Evolutionary conservation across 2,329 filamentous ascomycete species (phyloP).

Genomic region (Fusarium domesticum): DNA sequence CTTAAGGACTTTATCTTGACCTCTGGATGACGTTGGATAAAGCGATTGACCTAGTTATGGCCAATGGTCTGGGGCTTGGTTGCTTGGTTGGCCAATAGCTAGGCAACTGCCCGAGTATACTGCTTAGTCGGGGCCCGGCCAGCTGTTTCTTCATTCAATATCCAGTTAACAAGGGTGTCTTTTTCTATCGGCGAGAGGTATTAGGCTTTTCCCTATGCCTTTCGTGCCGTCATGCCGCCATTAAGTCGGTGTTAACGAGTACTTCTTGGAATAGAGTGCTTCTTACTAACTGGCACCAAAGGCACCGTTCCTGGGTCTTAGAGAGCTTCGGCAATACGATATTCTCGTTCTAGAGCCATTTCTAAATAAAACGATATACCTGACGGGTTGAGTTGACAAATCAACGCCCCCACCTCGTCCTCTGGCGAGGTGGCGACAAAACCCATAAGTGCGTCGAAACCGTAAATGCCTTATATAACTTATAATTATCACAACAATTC

Average conservation of each 20-base stretch:
- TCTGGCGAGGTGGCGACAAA: too few relatives aligned
- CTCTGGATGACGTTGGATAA: not conserved
- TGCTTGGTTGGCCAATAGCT: not conserved
- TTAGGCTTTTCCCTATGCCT: not conserved
- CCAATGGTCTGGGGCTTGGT: not conserved
- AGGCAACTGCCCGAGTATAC: not conserved
- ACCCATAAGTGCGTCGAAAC: too few relatives aligned
- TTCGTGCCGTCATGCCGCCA: not conserved
- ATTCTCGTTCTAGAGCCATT: not conserved
- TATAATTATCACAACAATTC: too few relatives aligned
- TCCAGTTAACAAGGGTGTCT: not conserved
- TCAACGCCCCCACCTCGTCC: too few relatives aligned
- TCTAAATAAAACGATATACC: not conserved
- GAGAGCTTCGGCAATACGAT: not conserved
- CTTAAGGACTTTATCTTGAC: not conserved
- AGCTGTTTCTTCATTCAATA: not conserved
- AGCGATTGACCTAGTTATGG: not conserved
- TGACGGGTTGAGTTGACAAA: not conserved
- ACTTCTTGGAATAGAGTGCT: not conserved
- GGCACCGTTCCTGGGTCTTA: not conserved
- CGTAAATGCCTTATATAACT: too few relatives aligned
- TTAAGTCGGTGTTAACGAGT: not conserved
- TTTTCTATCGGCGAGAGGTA: not conserved
- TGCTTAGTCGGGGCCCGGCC: not conserved
- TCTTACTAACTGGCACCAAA: not conserved